phyloP scores from a whole-genome alignment of 768 basidiomycete genomes.

The Harrya chromipes region DNA sequence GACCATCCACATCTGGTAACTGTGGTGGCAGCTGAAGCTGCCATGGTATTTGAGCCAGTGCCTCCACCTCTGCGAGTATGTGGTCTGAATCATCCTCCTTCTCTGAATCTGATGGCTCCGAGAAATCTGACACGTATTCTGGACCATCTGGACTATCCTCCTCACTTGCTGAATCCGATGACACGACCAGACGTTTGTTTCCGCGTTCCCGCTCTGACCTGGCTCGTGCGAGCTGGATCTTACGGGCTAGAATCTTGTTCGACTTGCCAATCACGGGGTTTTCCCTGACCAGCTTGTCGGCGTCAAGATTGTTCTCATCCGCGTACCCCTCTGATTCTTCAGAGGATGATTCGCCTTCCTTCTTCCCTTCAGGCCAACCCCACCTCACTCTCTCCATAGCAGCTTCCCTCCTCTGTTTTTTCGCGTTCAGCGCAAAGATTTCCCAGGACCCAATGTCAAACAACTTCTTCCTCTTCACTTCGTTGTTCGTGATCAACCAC shows the following conservation, averaged over 20 bases:
- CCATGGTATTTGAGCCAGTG: constrained; percentile 34
- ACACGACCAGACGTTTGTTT: constrained; percentile 4
- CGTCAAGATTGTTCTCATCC: not conserved
- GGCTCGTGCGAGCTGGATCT: constrained; percentile 15
- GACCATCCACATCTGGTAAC: constrained; percentile 41
- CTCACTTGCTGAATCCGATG: constrained; percentile 25
- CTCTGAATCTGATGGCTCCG: constrained; percentile 45
- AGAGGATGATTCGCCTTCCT: constrained; percentile 2
- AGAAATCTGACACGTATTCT: constrained; percentile 57
- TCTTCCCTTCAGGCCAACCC: constrained; percentile 21
- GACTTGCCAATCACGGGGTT: constrained; percentile 31
- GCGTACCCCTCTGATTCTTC: constrained; percentile 2
- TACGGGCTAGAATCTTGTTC: constrained; percentile 14
- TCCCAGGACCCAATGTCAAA: constrained; percentile 49
- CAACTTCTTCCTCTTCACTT: constrained; percentile 24
- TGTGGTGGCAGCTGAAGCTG: constrained; percentile 36
- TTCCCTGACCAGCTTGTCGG: constrained; percentile 12
- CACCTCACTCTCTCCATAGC: constrained; percentile 18
- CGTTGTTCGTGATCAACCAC: constrained; percentile 56
- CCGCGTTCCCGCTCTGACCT: not conserved
- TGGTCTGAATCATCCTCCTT: constrained; percentile 36
- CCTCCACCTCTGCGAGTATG: constrained; percentile 14
- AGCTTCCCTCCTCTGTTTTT: constrained; percentile 34
- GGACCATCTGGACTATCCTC: constrained; percentile 11
- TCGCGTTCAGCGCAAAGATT: constrained; percentile 38